Evolutionary conservation across 2,329 filamentous ascomycete species (phyloP).

Genomic region (Bipolaris cookei): DNA sequence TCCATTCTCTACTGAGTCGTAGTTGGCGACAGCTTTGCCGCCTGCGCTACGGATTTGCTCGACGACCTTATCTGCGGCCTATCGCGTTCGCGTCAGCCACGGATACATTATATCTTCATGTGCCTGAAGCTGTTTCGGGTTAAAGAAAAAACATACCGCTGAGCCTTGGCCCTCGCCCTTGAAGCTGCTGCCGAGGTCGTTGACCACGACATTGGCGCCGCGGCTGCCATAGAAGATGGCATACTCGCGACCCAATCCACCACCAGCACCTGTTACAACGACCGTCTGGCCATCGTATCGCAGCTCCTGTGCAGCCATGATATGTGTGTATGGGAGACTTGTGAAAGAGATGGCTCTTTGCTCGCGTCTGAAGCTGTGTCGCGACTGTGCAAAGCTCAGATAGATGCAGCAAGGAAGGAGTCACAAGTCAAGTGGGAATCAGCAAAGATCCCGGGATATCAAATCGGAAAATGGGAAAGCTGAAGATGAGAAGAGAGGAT

Average conservation of each 20-base stretch:
- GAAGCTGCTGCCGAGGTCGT: conserved; percentile 91
- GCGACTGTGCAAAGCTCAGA: conserved; percentile 11
- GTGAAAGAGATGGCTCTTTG: conserved; percentile 8
- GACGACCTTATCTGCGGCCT: conserved; percentile 85
- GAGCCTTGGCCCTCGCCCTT: conserved; percentile 88
- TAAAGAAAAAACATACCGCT: conserved; percentile 66
- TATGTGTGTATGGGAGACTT: conserved; percentile 15
- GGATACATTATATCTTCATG: neutral
- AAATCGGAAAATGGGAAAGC: conserved; percentile 3
- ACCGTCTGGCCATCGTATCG: conserved; percentile 89
- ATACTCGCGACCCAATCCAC: conserved; percentile 82
- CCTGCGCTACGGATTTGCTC: conserved; percentile 84
- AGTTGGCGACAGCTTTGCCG: conserved; percentile 97
- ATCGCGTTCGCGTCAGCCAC: conserved; percentile 18
- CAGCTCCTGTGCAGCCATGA: conserved; percentile 58
- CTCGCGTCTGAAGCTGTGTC: conserved; percentile 11
- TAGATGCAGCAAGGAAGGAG: conserved; percentile 6
- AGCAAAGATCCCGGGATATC: conserved; percentile 23
- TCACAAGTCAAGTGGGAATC: conserved; percentile 20
- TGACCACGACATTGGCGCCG: conserved; percentile 94
- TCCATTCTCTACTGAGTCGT: conserved; percentile 91
- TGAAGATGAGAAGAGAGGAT: conserved; percentile 10
- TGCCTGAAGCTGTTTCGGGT: neutral
- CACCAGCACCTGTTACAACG: conserved; percentile 85
- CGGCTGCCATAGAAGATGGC: conserved; percentile 88